Evolutionary conservation across 805 yeast species (phyloP).

Genomic region (Starmerella roubikii): DNA sequence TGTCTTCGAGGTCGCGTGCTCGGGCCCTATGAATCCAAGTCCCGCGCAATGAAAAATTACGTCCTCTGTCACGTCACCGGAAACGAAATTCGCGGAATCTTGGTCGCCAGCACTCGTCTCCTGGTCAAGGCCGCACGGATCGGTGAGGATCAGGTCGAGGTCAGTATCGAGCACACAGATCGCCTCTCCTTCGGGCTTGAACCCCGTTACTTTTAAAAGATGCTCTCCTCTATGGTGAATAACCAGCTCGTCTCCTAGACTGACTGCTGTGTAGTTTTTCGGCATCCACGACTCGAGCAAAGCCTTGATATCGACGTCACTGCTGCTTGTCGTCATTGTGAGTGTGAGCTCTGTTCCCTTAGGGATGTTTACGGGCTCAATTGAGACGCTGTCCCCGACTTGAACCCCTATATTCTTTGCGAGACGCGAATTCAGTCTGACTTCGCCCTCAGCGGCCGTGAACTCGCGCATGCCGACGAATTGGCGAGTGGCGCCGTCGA

Average conservation of each 20-base stretch:
- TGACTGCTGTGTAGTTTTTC: slow-evolving; percentile 37
- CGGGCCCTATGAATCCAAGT: slow-evolving; percentile 18
- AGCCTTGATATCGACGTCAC: slow-evolving; percentile 36
- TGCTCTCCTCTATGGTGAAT: slow-evolving; percentile 24
- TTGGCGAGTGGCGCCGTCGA: slow-evolving; percentile 8
- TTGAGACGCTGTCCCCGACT: slow-evolving; percentile 14
- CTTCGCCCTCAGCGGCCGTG: slow-evolving; percentile 29
- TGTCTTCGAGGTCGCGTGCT: slow-evolving; percentile 12
- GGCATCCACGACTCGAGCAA: slow-evolving; percentile 40
- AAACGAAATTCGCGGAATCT: background rate
- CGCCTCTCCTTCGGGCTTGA: slow-evolving; percentile 29
- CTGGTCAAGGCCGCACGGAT: background rate
- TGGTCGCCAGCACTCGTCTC: no score
- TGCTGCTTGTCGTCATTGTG: slow-evolving; percentile 26
- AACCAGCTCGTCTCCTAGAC: slow-evolving; percentile 30
- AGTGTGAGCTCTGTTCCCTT: slow-evolving; percentile 35
- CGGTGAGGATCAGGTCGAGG: slow-evolving; percentile 29
- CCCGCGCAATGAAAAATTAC: slow-evolving; percentile 10
- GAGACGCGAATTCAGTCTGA: slow-evolving; percentile 30
- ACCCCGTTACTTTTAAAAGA: slow-evolving; percentile 27
- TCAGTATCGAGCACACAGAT: slow-evolving; percentile 48
- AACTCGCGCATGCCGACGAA: slow-evolving; percentile 38
- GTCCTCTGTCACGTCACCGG: background rate
- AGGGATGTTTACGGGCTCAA: slow-evolving; percentile 29
- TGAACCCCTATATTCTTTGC: slow-evolving; percentile 23